Evolutionary conservation across 2,329 filamentous ascomycete genomes (phyloP).

Genomic region (Phaeosphaeriaceae sp.): DNA sequence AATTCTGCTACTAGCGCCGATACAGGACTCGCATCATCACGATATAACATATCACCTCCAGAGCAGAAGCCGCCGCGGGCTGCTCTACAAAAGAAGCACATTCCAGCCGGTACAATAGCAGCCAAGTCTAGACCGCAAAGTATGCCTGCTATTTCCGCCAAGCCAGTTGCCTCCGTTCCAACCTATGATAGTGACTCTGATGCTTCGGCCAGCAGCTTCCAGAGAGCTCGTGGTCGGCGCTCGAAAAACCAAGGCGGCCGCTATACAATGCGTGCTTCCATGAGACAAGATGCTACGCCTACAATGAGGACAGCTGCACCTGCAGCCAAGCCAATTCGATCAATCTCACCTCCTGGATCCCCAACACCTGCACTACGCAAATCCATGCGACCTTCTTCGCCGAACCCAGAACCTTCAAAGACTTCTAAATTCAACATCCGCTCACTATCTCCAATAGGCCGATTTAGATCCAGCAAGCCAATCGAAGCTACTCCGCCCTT

Average conservation of each 20-base stretch:
- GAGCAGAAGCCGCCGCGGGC: slow-evolving; percentile 39
- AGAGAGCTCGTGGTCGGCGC: slow-evolving; percentile 58
- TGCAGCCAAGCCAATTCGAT: slow-evolving; percentile 49
- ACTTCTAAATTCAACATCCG: slow-evolving; percentile 71
- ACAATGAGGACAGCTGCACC: slow-evolving; percentile 38
- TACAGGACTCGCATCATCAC: slow-evolving; percentile 40
- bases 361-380: slow-evolving; percentile 36
- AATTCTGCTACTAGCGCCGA: neutral
- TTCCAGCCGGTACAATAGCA: slow-evolving; percentile 32
- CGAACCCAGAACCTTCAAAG: slow-evolving; percentile 36
- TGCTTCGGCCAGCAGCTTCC: slow-evolving; percentile 75
- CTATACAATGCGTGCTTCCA: slow-evolving; percentile 73
- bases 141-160: slow-evolving; percentile 20
- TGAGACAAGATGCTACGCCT: slow-evolving; percentile 60
- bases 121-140: slow-evolving; percentile 37
- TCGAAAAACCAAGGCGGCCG: slow-evolving; percentile 49
- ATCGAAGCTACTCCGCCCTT: slow-evolving; percentile 17
- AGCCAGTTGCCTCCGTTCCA: slow-evolving; percentile 26
- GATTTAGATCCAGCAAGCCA: slow-evolving; percentile 52
- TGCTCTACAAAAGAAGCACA: slow-evolving; percentile 49
- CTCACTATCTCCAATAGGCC: slow-evolving; percentile 70
- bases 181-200: slow-evolving; percentile 52
- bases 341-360: slow-evolving; percentile 47
- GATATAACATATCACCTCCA: slow-evolving; percentile 36
- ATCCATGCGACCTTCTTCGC: slow-evolving; percentile 43